Evolutionary conservation across 345 rosid species (phyloP), one percentile per base, ranked within the genome.

Genomic region (Noccaea bulbosa): DNA sequence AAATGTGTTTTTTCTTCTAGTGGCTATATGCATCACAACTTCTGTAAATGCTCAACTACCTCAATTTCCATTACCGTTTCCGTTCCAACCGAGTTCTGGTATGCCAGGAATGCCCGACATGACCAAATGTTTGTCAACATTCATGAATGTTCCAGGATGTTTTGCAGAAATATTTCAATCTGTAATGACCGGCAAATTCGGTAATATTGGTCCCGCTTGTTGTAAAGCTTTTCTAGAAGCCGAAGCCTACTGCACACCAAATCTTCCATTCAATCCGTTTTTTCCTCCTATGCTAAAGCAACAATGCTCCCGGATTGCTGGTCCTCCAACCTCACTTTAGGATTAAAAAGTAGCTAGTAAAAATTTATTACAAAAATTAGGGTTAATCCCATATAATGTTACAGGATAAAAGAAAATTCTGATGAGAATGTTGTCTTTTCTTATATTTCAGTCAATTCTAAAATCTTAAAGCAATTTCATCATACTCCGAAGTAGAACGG

Each of bases 181-280:
- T 0, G 4, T 32, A 8, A 17, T 62, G 8, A 30, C 11, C 2
- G 46, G 53, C 0, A 6, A 62, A 1, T 17, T 17, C 32, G 46
- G 55, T 9, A 43, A 4, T 8, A 9, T 71, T 2, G 45, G 69
- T 61, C 53, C 45, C 5, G 38, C 58, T 32, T 71, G 75, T 32
- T 71, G 75, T 41, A 71, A 62, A 52, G 69, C 53, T 62, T 38
- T 22, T n/a, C 8, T 33, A 5, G 63, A 62, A 2, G 6, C 2
- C 10, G 69, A 71, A 71, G 55, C 47, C 8, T 43, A 53, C 2
- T 71, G 63, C 8, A 11, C 1, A 6, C 27, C 27, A 0, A 20
- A 71, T 4, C 32, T 60, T 38, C 67, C 51, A 17, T 41, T 32
- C 27, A 9, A 10, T 5, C 32, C 62, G 0, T 35, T 43, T 34